Conservation (phyloP, 352 stramenopile genomes). For the Aphanomyces astaci region DNA sequence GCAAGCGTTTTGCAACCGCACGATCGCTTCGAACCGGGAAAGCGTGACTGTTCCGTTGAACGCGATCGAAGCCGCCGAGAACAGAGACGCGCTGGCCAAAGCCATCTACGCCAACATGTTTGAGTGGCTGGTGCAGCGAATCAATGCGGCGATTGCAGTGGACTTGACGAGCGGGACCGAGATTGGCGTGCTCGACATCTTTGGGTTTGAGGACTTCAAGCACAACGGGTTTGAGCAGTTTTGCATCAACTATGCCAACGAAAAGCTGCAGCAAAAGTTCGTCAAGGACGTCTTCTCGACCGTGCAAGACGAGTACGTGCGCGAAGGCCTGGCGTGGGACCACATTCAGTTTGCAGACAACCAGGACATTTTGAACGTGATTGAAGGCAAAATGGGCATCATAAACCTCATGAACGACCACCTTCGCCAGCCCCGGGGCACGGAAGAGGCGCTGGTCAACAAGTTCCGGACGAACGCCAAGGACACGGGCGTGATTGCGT, state of each 20-base stretch:
- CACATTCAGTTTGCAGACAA: constrained; percentile 99
- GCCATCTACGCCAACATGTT: constrained; percentile 98
- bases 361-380: constrained; percentile 95
- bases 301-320: constrained; percentile 97
- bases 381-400: constrained; percentile 87
- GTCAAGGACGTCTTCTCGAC: constrained; percentile 95
- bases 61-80: constrained; percentile 87
- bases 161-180: constrained; percentile 60
- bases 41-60: constrained; percentile 77
- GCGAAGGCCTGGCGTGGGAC: constrained; percentile 95
- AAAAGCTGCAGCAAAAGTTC: constrained; percentile 89
- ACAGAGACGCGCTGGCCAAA: constrained; percentile 94
- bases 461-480: constrained; percentile 73
- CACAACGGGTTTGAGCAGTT: constrained; percentile 91
- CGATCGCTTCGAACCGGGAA: constrained; percentile 86
- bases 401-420: constrained; percentile 86
- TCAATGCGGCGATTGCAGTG: constrained; percentile 80
- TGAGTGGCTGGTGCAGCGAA: constrained; percentile 93
- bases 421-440: constrained; percentile 73
- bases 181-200: constrained; percentile 98
- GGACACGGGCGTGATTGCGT: constrained; percentile 71
- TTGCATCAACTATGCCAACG: constrained; percentile 91
- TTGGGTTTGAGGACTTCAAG: constrained; percentile 97
- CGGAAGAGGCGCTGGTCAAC: constrained; percentile 82
- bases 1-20: constrained; percentile 86